Percentiles rank a stretch among this genome's conserved stretches.
phyloP scores from a whole-genome alignment of 768 basidiomycete species.

The Mycena sanguinolenta region DNA sequence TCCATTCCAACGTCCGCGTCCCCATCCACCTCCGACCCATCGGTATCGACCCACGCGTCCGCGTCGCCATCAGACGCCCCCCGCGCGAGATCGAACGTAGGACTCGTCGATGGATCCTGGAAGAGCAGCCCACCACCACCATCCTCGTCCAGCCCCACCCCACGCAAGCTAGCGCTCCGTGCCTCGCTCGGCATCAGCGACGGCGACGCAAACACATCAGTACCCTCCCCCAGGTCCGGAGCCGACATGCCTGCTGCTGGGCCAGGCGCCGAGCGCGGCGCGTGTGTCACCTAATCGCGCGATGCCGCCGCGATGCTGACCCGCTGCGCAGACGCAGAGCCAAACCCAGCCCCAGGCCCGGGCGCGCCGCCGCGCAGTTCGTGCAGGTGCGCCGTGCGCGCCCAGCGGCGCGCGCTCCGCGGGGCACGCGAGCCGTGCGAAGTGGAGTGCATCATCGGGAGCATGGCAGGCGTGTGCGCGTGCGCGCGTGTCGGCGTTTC shows the following conservation, averaged over 20 bases:
- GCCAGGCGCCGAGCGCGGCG: conserved; percentile 3
- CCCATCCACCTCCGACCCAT: conserved; percentile 30
- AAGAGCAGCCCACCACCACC: background rate
- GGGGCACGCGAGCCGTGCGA: conserved; percentile 38
- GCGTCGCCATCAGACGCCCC: conserved; percentile 19
- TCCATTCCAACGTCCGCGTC: conserved; percentile 18
- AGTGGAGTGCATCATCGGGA: conserved; percentile 26
- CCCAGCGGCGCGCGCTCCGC: conserved; percentile 56
- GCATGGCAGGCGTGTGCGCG: background rate
- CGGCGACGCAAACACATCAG: conserved; percentile 31
- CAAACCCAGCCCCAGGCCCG: background rate
- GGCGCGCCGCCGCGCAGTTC: conserved; percentile 52
- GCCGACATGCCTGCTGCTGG: conserved; percentile 5
- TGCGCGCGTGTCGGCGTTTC: conserved; percentile 28
- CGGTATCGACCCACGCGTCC: conserved; percentile 37
- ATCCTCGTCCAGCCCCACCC: conserved; percentile 8
- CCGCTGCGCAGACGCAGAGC: too few species aligned
- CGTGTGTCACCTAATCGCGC: background rate
- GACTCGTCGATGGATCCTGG: conserved; percentile 3
- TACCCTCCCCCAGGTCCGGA: conserved; percentile 13
- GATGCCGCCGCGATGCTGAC: background rate
- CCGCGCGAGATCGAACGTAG: conserved; percentile 4
- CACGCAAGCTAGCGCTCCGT: conserved; percentile 1
- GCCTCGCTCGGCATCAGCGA: conserved; percentile 6
- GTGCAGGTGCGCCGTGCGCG: conserved; percentile 64